Base-by-base conservation (phyloP, 148 eudicot species). In the Bassia scoparia region DNA sequence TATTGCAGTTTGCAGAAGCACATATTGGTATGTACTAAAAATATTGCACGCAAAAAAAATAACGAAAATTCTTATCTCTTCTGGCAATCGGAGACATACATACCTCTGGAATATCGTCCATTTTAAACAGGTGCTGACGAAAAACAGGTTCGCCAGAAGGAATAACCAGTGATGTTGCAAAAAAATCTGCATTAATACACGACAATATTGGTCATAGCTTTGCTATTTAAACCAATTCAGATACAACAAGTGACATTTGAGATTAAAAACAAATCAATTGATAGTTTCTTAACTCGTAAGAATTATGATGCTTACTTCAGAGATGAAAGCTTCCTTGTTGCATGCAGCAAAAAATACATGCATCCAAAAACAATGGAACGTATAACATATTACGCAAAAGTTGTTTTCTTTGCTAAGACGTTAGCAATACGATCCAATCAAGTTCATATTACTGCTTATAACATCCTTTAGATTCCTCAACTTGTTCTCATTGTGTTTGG, bases 401-500 rank as follows among this genome's bases (percentile, higher is more conserved):
- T 27, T 37, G 12, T 24, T 24, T 26, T 58, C 44, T 52, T 65
- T 37, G 8, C 27, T 26, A 56, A 11, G 31, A 8, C 53, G 16
- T 27, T 15, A 56, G 31, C 38, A 16, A 21, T 65, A 31, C n/a
- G 66, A 72, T n/a, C 24, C 44, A 34, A 71, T 52, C 43, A 29
- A 54, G 31, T 33, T 62, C 5, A 48, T 60, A 33, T 67, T 18
- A 63, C 64, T 10, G n/a, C n/a, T 67, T 61, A 68, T 21, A n/a
- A 55, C 21, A 26, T 56, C 53, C 71, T 29, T 74, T 24, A 10
- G 31, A 59, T 76, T 69, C n/a, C 24, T 56, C 56, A 34, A 44
- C 71, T 63, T 56, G 65, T 73, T 54, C 49, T 61, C 69, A 80
- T 76, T 20, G 63, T 68, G 23, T 58, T 64, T n/a, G 78, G 87